Evolutionary conservation across 257 asterid genomes (phyloP).

Genomic region (Orobanche coerulescens): DNA sequence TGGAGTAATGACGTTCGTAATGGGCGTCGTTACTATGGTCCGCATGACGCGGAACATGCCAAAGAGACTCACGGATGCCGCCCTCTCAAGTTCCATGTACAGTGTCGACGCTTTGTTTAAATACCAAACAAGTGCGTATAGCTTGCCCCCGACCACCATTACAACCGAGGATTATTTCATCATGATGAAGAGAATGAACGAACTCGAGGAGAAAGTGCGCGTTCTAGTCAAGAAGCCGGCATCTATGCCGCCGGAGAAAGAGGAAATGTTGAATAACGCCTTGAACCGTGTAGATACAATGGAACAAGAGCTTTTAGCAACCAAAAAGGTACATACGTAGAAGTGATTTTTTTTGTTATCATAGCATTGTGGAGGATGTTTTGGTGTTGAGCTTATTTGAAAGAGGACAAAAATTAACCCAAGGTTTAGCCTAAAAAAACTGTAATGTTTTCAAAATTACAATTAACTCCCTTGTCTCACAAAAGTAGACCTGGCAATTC

Average conservation of each 20-base stretch:
- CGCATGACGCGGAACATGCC: conserved; percentile 87
- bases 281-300: conserved; percentile 46
- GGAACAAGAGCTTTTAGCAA: conserved; percentile 64
- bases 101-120: conserved; percentile 32
- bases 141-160: conserved; percentile 29
- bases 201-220: conserved; percentile 65
- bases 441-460: too few relatives aligned
- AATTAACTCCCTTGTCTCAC: too few relatives aligned
- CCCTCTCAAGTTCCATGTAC: conserved; percentile 53
- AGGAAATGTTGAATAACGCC: conserved; percentile 66
- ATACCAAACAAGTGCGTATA: conserved; percentile 24
- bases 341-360: neutral
- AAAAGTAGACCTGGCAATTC: too few relatives aligned
- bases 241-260: conserved; percentile 72
- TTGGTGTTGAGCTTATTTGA: too few relatives aligned
- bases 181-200: conserved; percentile 86
- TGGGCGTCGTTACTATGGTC: conserved; percentile 75
- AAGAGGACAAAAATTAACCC: too few relatives aligned
- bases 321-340: conserved; percentile 58
- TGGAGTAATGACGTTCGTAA: conserved; percentile 67
- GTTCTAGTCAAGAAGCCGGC: conserved; percentile 47
- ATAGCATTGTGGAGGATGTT: too few relatives aligned
- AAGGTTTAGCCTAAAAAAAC: too few relatives aligned
- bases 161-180: conserved; percentile 53
- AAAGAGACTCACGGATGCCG: conserved; percentile 62